phyloP scores from a whole-genome alignment of 192 early-diverging fungal genomes.

The Backusella liffmaniae region DNA sequence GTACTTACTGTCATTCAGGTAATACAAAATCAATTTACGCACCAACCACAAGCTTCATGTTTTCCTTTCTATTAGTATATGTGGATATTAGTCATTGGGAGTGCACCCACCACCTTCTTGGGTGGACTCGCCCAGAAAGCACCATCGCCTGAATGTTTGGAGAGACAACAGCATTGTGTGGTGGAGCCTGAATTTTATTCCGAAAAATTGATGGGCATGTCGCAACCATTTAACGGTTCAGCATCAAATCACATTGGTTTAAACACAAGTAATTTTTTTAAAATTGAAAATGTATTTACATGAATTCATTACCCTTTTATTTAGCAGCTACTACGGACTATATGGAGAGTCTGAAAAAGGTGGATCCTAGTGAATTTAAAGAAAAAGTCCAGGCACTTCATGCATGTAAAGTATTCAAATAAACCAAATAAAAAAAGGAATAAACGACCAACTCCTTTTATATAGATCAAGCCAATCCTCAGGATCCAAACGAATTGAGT shows the following conservation, averaged over 20 bases:
- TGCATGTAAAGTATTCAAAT: constrained; percentile 43
- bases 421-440: not conserved
- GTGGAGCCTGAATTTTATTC: constrained; percentile 1
- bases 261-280: not conserved
- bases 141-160: not conserved
- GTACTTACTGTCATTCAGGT: constrained; percentile 33
- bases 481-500: constrained; percentile 89
- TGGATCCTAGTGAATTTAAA: constrained; percentile 46
- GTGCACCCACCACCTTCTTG: constrained; percentile 52
- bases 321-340: not conserved
- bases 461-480: constrained; percentile 79
- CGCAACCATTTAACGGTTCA: not conserved
- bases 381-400: constrained; percentile 74
- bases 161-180: not conserved
- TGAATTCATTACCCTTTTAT: not conserved
- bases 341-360: not conserved
- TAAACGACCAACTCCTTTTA: not conserved
- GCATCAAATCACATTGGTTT: constrained; percentile 5
- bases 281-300: not conserved
- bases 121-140: not conserved
- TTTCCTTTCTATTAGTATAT: constrained; percentile 35
- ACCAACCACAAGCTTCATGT: not conserved
- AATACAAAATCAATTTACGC: not conserved
- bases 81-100: constrained; percentile 70
- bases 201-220: constrained; percentile 5